These are phyloP conservation scores for Heritiera littoralis DNA, from an alignment of 345 rosid genomes.

Conservation along the genomic window DNA sequence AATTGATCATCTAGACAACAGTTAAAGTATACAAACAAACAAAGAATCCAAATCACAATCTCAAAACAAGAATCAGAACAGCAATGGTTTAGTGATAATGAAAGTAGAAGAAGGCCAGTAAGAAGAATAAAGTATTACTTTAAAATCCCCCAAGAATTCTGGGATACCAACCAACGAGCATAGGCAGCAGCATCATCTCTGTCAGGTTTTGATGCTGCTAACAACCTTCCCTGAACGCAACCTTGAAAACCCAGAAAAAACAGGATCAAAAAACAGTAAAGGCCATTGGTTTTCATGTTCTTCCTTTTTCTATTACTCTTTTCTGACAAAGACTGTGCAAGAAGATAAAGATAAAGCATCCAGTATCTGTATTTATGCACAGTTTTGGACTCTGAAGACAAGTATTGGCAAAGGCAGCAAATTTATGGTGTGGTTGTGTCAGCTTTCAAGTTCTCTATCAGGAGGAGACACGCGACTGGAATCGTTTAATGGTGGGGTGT, in stretches of 20 bases:
- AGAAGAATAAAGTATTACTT: neutral
- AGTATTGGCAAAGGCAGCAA: neutral
- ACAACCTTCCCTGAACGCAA: conserved; percentile 10
- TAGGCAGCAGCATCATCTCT: neutral
- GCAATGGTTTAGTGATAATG: neutral
- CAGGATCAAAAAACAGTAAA: neutral
- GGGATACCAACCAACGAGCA: conserved; percentile 21
- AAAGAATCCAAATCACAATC: neutral
- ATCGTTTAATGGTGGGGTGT: neutral
- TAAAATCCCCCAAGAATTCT: conserved; percentile 10
- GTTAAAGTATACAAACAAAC: neutral
- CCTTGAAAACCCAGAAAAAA: conserved; percentile 2
- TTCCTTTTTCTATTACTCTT: neutral
- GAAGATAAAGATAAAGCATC: neutral
- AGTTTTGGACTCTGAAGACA: neutral
- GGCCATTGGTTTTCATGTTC: neutral
- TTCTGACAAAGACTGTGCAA: neutral
- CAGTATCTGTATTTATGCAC: neutral
- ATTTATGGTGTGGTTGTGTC: neutral
- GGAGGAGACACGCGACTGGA: neutral
- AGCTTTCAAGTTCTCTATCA: neutral
- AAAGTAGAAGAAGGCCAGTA: neutral
- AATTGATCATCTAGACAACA: neutral
- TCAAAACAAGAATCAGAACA: conserved; percentile 2
- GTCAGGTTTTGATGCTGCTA: conserved; percentile 17